A percentile compares a stretch with the other conserved stretches of the same genome.
phyloP scores from a whole-genome alignment of 2,329 filamentous ascomycete species.

The Calonectria henricotiae region DNA sequence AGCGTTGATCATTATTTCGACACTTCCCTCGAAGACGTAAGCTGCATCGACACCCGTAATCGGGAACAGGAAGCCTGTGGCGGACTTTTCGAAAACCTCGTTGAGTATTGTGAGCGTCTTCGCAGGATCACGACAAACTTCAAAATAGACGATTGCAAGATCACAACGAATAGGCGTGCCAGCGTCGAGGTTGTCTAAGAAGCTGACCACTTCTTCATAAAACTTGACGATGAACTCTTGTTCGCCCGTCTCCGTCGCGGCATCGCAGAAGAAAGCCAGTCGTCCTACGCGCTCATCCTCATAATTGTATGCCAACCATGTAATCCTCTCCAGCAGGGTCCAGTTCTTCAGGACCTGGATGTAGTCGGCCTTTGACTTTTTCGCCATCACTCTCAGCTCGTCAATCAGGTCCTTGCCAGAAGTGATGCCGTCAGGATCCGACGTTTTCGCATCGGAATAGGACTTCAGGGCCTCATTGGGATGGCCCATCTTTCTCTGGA shows the following conservation, averaged over 20 bases:
- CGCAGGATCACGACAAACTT: conserved; percentile 41
- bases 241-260: conserved; percentile 44
- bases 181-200: conserved; percentile 52
- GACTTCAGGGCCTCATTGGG: neutral
- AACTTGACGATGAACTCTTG: conserved; percentile 45
- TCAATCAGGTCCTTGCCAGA: conserved; percentile 43
- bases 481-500: neutral
- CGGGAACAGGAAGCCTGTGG: conserved; percentile 45
- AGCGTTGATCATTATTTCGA: conserved; percentile 42
- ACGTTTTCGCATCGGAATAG: neutral
- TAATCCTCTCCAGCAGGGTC: conserved; percentile 51
- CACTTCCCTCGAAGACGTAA: conserved; percentile 35
- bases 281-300: conserved; percentile 4
- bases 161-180: conserved; percentile 46
- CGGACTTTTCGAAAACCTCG: conserved; percentile 46
- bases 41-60: conserved; percentile 41
- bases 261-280: conserved; percentile 36
- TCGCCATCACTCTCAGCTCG: conserved; percentile 44
- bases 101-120: conserved; percentile 42
- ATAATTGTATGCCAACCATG: conserved; percentile 50
- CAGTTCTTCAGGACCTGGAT: conserved; percentile 48
- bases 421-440: conserved; percentile 38
- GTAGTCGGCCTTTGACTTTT: conserved; percentile 35
- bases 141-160: conserved; percentile 42
- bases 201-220: conserved; percentile 48